Base-by-base conservation (phyloP, 2,329 filamentous ascomycete species). In the Trichophaea hybrida region DNA sequence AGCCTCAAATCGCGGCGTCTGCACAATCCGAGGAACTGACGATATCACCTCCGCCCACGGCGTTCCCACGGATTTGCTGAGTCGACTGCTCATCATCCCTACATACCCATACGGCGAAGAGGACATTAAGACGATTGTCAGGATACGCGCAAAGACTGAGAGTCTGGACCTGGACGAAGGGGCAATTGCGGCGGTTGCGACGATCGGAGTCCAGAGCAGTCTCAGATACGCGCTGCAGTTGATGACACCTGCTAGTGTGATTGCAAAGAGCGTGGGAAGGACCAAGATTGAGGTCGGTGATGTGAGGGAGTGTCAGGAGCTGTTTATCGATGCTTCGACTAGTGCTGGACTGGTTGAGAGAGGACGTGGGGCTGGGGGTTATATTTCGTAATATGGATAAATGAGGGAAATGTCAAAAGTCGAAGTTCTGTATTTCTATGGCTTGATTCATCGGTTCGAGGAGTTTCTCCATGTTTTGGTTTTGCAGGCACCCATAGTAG, bases 1-100 rank as follows among this genome's bases (percentile, higher is more conserved):
- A 62, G 93, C 93, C 61, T 97, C 93, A 46, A 98, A 98, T 76
- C 85, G 93, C 69, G 93, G 93, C 72, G 85, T 90, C 77, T 91
- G 88, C 65, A 86, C 88, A 66, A 93, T 98, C 71, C 87, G 89
- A 68, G 91, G 91, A 70, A 91, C 86, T 59, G 80, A 85, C 68
- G 74, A 77, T 68, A 79, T 93, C 70, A 78, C 86, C 68, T 88
- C 89, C 59, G 88, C 93, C 3, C 93, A 98, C 74, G 93, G 93
- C 70, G 85, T 98, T 67, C 93, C 93, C 13, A 82, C 91, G 7
- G 93, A 98, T 73, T 89, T 98, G 67, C 80, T 98, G 58, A 86
- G 88, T 58, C 88, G 93, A 61, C 82, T 98, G 58, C 86, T 98
- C 70, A 97, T 98, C 74, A 85, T 98, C 69, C 93, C 93, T 49